phyloP scores from a whole-genome alignment of 179 eudicot genomes.

The Sideroxylon spinosum region DNA sequence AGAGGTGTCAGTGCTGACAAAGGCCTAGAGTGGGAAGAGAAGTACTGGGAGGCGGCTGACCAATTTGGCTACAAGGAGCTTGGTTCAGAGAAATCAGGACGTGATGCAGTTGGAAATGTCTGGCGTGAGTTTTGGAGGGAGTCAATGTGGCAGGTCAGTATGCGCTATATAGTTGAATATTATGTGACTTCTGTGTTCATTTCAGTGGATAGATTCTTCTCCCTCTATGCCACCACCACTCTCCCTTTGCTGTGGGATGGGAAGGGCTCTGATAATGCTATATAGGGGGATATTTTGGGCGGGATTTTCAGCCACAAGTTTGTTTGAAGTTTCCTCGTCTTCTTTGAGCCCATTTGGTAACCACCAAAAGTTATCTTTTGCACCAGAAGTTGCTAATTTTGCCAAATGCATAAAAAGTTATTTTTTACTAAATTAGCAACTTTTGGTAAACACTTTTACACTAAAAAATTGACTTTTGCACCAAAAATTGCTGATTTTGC shows the following conservation, averaged over 20 bases:
- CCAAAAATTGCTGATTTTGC: too few species aligned
- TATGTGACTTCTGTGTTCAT: neutral
- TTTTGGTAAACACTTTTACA: too few species aligned
- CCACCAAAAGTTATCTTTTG: too few species aligned
- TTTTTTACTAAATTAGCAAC: too few species aligned
- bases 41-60: slow-evolving; percentile 93
- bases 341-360: neutral
- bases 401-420: too few species aligned
- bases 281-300: neutral
- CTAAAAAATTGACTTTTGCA: too few species aligned
- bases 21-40: slow-evolving; percentile 81
- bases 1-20: slow-evolving; percentile 83
- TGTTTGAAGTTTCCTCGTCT: neutral
- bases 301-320: neutral
- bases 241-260: neutral
- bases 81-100: slow-evolving; percentile 93
- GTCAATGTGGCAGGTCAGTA: slow-evolving; percentile 76
- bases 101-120: slow-evolving; percentile 75
- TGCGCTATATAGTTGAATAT: neutral
- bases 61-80: slow-evolving; percentile 67
- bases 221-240: too few species aligned
- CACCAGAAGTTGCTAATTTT: too few species aligned
- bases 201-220: too few species aligned
- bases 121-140: slow-evolving; percentile 93
- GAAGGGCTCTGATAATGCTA: neutral